phyloP scores from a whole-genome alignment of 2,329 filamentous ascomycete genomes.

The Fusarium kyushuense region DNA sequence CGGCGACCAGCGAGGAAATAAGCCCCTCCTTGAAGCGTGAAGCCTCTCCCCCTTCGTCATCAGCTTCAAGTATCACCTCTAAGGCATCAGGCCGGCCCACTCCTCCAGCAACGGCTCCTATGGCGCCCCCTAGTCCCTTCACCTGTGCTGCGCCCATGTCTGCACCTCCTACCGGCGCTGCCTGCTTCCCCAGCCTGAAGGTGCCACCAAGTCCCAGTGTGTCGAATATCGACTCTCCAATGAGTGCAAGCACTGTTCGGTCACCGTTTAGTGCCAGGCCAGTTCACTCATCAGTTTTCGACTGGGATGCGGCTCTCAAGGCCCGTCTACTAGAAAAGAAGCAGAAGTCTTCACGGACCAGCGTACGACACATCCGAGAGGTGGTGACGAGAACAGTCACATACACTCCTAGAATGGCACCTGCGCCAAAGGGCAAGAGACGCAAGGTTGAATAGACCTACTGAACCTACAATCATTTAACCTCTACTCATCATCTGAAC shows the following conservation, averaged over 20 bases:
- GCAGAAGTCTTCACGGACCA: constrained; percentile 69
- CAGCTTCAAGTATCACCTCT: constrained; percentile 54
- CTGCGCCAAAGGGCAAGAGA: constrained; percentile 92
- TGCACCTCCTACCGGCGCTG: constrained; percentile 69
- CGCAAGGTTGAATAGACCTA: constrained; percentile 71
- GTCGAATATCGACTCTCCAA: constrained; percentile 75
- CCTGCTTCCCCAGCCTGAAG: constrained; percentile 75
- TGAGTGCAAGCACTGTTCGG: constrained; percentile 69
- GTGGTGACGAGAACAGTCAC: constrained; percentile 95
- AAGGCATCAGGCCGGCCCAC: constrained; percentile 47
- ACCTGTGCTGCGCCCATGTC: constrained; percentile 66
- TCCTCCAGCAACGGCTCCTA: constrained; percentile 54
- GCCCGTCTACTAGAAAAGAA: constrained; percentile 72
- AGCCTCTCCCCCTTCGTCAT: constrained; percentile 61
- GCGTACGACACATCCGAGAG: constrained; percentile 80
- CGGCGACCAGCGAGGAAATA: constrained; percentile 67
- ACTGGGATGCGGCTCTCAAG: constrained; percentile 81
- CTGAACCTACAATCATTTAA: background rate
- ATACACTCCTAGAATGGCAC: constrained; percentile 87
- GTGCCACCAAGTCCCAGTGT: constrained; percentile 81
- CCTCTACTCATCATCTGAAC: constrained; percentile 12
- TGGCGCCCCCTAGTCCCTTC: constrained; percentile 64
- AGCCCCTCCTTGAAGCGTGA: constrained; percentile 70
- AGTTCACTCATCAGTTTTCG: constrained; percentile 78
- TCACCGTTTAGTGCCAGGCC: constrained; percentile 81